Percentiles rank a stretch among this genome's conserved stretches.
Evolutionary conservation across 2,329 filamentous ascomycete genomes (phyloP).

Genomic region (Cephalotrichum gorgonifer): DNA sequence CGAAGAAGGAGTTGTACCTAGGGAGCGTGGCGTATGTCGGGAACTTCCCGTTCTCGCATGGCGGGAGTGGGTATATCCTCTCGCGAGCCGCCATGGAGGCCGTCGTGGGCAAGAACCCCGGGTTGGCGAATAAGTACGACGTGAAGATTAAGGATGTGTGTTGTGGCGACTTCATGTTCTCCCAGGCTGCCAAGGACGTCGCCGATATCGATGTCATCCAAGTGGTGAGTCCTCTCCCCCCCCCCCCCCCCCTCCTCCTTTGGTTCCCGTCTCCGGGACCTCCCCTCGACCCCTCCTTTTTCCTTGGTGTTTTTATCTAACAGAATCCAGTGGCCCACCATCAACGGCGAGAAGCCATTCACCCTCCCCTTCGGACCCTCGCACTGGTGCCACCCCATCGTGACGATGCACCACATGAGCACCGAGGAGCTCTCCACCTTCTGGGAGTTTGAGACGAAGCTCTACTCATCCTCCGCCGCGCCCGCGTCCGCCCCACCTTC

Average conservation of each 20-base stretch:
- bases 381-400: conserved; percentile 46
- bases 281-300: neutral
- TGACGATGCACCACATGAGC: conserved; percentile 45
- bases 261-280: too few relatives aligned
- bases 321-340: conserved; percentile 34
- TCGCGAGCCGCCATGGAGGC: conserved; percentile 40
- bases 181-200: conserved; percentile 31
- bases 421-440: conserved; percentile 38
- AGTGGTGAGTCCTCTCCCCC: conserved; percentile 22
- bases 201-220: conserved; percentile 29
- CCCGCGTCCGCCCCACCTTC: too few relatives aligned
- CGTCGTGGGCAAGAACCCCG: conserved; percentile 28
- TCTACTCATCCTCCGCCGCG: conserved; percentile 13
- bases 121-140: conserved; percentile 37
- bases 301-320: neutral
- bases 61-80: conserved; percentile 44
- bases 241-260: neutral
- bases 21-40: conserved; percentile 35
- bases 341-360: conserved; percentile 44
- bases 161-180: conserved; percentile 42
- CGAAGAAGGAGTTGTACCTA: conserved; percentile 33
- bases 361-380: conserved; percentile 33
- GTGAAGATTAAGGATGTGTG: conserved; percentile 26
- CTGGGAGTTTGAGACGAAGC: conserved; percentile 38
- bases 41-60: conserved; percentile 39